Conservation (phyloP, 768 basidiomycete species). For the Leucocoprinus sp. region DNA sequence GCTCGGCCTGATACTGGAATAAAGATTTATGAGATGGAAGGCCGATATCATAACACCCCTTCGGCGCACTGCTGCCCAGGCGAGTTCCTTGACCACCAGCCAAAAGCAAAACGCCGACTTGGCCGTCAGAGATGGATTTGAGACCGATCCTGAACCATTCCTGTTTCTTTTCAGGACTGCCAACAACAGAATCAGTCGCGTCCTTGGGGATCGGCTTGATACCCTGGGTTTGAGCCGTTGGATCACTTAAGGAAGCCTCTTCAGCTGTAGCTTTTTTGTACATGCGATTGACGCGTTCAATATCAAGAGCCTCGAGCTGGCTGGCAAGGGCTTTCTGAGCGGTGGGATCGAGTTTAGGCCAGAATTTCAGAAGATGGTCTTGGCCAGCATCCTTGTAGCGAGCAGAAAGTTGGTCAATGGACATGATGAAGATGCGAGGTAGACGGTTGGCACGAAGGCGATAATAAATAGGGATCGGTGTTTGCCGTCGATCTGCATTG, state of each 20-base stretch:
- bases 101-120: constrained; percentile 95
- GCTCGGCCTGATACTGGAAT: constrained; percentile 97
- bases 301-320: constrained; percentile 77
- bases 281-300: constrained; percentile 86
- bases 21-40: constrained; percentile 88
- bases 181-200: constrained; percentile 55
- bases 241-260: constrained; percentile 44
- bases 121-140: constrained; percentile 67
- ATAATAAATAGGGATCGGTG: constrained; percentile 12
- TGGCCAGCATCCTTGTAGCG: constrained; percentile 79
- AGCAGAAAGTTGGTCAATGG: constrained; percentile 45
- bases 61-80: constrained; percentile 85
- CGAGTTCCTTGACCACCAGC: constrained; percentile 97
- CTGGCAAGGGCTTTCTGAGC: constrained; percentile 56
- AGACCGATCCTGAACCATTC: constrained; percentile 80
- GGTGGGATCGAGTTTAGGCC: constrained; percentile 54
- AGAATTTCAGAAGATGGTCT: constrained; percentile 86
- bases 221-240: constrained; percentile 32
- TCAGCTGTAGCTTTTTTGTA: constrained; percentile 67
- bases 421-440: constrained; percentile 33
- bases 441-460: constrained; percentile 1
- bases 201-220: constrained; percentile 80
- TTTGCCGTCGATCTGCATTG: constrained; percentile 10
- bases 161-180: constrained; percentile 41
- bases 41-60: constrained; percentile 97